Conservation (phyloP, 768 basidiomycete species). For the Panus rudis region DNA sequence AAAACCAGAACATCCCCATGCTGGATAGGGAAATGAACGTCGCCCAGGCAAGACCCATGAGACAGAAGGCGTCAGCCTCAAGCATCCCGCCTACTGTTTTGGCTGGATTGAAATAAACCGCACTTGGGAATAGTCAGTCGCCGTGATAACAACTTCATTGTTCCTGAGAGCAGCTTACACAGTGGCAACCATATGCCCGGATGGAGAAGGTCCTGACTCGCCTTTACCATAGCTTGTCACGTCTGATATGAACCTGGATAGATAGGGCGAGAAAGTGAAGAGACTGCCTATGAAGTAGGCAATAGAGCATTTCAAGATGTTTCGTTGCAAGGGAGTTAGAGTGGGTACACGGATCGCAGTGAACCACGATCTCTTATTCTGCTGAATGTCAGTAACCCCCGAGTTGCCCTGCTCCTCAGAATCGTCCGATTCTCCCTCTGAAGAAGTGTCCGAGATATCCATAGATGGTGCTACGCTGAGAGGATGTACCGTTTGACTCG, state of each 20-base stretch:
- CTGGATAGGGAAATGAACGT: conserved; percentile 67
- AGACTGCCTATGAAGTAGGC: conserved; percentile 87
- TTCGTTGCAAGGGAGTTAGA: conserved; percentile 49
- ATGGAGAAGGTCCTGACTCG: conserved; percentile 52
- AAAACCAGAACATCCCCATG: conserved; percentile 74
- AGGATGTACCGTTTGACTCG: neutral
- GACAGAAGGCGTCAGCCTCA: conserved; percentile 79
- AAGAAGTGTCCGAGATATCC: too few relatives aligned
- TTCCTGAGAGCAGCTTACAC: conserved; percentile 75
- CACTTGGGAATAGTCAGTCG: conserved; percentile 33
- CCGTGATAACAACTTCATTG: neutral
- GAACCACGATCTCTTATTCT: neutral
- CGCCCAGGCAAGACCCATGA: conserved; percentile 63
- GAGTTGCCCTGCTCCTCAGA: neutral
- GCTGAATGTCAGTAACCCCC: neutral
- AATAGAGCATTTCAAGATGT: conserved; percentile 85
- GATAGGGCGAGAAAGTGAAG: conserved; percentile 81
- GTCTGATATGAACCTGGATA: conserved; percentile 66
- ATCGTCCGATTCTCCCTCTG: neutral
- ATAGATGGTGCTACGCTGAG: too few relatives aligned
- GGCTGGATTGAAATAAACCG: conserved; percentile 89
- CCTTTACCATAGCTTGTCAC: conserved; percentile 41
- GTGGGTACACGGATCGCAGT: conserved; percentile 18
- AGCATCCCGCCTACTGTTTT: conserved; percentile 91
- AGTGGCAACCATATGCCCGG: conserved; percentile 89